A percentile compares a stretch with the other conserved stretches of the same genome.
Evolutionary conservation across 768 basidiomycete genomes (phyloP).

Genomic region (Calocybe cyanea): DNA sequence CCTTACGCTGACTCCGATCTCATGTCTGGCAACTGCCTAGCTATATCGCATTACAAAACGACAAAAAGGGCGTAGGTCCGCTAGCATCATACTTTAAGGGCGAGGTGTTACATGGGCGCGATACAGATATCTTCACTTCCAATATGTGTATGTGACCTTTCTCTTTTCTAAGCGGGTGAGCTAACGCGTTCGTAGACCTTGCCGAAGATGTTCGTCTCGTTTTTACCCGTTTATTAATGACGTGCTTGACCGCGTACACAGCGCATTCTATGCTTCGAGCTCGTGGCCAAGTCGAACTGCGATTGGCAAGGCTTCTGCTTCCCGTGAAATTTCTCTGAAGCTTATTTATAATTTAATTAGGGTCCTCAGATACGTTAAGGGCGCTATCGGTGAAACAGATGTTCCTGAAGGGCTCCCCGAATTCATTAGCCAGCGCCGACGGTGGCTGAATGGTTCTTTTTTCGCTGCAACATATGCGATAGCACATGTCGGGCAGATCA

Average conservation of each 20-base stretch:
- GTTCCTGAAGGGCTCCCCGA: conserved; percentile 91
- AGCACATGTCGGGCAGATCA: conserved; percentile 78
- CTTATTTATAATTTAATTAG: conserved; percentile 36
- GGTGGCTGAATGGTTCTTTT: conserved; percentile 91
- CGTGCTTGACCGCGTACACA: conserved; percentile 28
- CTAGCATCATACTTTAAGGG: conserved; percentile 97
- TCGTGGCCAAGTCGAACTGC: conserved; percentile 74
- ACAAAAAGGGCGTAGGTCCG: conserved; percentile 77
- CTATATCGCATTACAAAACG: conserved; percentile 87
- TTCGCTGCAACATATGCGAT: conserved; percentile 94
- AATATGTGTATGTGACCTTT: conserved; percentile 77
- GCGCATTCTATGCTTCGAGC: conserved; percentile 82
- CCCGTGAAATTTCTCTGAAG: not conserved
- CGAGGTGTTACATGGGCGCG: conserved; percentile 77
- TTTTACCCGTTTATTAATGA: not conserved
- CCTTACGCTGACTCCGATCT: conserved; percentile 4
- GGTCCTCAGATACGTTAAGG: conserved; percentile 96
- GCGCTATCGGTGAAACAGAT: conserved; percentile 89
- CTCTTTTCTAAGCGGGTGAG: not conserved
- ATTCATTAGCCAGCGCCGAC: conserved; percentile 87
- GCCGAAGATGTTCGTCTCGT: conserved; percentile 77
- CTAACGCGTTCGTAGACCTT: conserved; percentile 49
- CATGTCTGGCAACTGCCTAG: conserved; percentile 26
- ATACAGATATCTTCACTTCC: conserved; percentile 91
- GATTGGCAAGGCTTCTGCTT: conserved; percentile 50